Conservation (phyloP, 2,329 filamentous ascomycete genomes). For the Fusarium setosum region DNA sequence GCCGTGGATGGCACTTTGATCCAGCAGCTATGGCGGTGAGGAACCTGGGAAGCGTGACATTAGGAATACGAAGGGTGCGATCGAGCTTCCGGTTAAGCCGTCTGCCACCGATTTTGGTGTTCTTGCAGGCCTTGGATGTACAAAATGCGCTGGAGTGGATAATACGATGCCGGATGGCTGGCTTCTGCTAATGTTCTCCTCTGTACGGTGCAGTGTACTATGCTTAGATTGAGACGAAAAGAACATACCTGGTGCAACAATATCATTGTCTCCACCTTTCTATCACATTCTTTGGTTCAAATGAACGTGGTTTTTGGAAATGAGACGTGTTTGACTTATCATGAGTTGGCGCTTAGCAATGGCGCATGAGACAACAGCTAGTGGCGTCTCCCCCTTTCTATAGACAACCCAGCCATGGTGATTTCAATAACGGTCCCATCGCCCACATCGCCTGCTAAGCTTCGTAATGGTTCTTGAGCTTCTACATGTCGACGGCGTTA, state of each 20-base stretch:
- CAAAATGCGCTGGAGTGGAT: slow-evolving; percentile 37
- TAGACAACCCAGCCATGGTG: too few relatives aligned
- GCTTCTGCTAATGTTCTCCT: slow-evolving; percentile 18
- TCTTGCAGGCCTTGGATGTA: slow-evolving; percentile 44
- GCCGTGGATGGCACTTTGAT: slow-evolving; percentile 38
- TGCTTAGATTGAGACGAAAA: background rate
- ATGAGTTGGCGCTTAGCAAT: too few relatives aligned
- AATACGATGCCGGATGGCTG: slow-evolving; percentile 30
- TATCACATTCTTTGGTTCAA: background rate
- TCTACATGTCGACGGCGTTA: too few relatives aligned
- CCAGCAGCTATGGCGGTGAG: slow-evolving; percentile 44
- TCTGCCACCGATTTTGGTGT: slow-evolving; percentile 33
- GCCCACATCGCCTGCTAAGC: too few relatives aligned
- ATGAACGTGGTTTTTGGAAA: background rate
- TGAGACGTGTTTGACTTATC: background rate
- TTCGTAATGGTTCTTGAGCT: too few relatives aligned
- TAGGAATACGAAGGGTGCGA: slow-evolving; percentile 40
- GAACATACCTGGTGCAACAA: background rate
- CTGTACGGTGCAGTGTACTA: background rate
- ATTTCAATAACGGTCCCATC: too few relatives aligned
- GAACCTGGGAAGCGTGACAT: slow-evolving; percentile 42
- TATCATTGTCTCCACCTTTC: background rate
- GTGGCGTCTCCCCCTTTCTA: too few relatives aligned
- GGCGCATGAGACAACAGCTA: too few relatives aligned
- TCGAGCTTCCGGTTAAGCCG: slow-evolving; percentile 38